These are phyloP conservation scores for Leucocoprinus leucothites DNA, from an alignment of 768 basidiomycete genomes.

Conservation along the genomic window DNA sequence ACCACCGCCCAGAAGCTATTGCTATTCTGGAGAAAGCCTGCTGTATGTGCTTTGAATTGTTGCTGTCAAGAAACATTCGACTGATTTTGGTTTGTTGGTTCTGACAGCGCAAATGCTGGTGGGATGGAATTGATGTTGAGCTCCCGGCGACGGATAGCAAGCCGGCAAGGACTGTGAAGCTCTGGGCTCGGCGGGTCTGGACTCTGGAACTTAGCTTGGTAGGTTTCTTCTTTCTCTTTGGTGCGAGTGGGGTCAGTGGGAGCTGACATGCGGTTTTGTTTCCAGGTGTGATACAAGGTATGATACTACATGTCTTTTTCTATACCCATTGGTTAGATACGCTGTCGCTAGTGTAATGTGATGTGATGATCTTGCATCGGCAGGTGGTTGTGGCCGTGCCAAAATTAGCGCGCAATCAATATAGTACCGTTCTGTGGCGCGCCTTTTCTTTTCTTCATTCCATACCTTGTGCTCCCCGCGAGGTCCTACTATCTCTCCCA, in stretches of 20 bases:
- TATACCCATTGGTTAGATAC: no score
- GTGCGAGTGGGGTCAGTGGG: background rate
- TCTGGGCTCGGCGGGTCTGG: slow-evolving; percentile 98
- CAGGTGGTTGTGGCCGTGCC: slow-evolving; percentile 6
- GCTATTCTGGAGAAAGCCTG: slow-evolving; percentile 98
- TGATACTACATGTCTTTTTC: background rate
- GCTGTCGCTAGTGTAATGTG: slow-evolving; percentile 5
- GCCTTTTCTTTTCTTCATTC: background rate
- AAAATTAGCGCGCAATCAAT: slow-evolving; percentile 9
- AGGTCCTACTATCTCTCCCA: background rate
- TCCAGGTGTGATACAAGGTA: slow-evolving; percentile 1
- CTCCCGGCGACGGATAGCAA: slow-evolving; percentile 56
- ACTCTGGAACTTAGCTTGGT: slow-evolving; percentile 96
- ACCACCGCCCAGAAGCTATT: slow-evolving; percentile 95
- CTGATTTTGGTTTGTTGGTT: no score
- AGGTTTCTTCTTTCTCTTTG: background rate
- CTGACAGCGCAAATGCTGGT: slow-evolving; percentile 95
- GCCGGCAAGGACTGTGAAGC: slow-evolving; percentile 62
- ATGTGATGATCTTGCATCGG: background rate
- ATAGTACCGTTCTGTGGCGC: slow-evolving; percentile 4
- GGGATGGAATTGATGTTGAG: slow-evolving; percentile 95
- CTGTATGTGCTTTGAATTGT: slow-evolving; percentile 55
- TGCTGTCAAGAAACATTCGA: background rate
- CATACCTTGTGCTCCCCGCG: slow-evolving; percentile 1
- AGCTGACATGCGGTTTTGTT: background rate